phyloP scores from a whole-genome alignment of 805 yeast species.

The Ogataea haglerorum region DNA sequence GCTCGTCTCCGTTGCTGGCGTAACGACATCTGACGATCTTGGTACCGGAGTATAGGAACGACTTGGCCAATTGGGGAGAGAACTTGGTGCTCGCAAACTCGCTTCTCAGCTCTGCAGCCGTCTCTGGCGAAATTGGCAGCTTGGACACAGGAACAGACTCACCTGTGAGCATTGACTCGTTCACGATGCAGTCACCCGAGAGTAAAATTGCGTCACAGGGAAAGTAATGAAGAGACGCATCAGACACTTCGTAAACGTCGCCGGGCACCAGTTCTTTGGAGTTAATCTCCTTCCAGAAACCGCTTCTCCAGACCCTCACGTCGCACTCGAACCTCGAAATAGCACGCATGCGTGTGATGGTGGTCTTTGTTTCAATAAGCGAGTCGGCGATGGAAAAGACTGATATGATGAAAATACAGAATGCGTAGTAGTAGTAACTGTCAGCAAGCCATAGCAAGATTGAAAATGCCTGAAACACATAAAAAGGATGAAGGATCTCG shows the following conservation, averaged over 20 bases:
- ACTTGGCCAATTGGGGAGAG: slow-evolving; percentile 63
- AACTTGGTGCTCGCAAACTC: slow-evolving; percentile 56
- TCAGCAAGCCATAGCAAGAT: slow-evolving; percentile 90
- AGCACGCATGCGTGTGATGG: slow-evolving; percentile 66
- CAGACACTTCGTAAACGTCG: slow-evolving; percentile 88
- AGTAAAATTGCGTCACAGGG: slow-evolving; percentile 90
- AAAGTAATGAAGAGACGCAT: slow-evolving; percentile 65
- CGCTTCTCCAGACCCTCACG: slow-evolving; percentile 87
- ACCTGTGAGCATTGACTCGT: slow-evolving; percentile 97
- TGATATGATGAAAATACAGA: slow-evolving; percentile 86
- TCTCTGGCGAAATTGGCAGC: slow-evolving; percentile 57
- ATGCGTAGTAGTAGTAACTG: slow-evolving; percentile 89
- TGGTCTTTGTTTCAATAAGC: slow-evolving; percentile 76
- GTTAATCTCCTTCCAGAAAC: slow-evolving; percentile 80
- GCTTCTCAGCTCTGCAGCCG: slow-evolving; percentile 52
- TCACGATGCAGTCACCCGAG: slow-evolving; percentile 93
- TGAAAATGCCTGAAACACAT: slow-evolving; percentile 90
- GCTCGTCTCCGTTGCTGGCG: slow-evolving; percentile 52
- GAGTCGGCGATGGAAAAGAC: slow-evolving; percentile 76
- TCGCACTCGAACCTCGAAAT: slow-evolving; percentile 75
- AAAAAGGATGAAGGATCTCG: slow-evolving; percentile 93
- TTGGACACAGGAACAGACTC: slow-evolving; percentile 97
- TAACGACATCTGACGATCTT: slow-evolving; percentile 79
- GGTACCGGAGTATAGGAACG: slow-evolving; percentile 85
- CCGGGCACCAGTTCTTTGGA: slow-evolving; percentile 91